Conservation (phyloP, 768 basidiomycete genomes). For the Kwoniella botswanensis region DNA sequence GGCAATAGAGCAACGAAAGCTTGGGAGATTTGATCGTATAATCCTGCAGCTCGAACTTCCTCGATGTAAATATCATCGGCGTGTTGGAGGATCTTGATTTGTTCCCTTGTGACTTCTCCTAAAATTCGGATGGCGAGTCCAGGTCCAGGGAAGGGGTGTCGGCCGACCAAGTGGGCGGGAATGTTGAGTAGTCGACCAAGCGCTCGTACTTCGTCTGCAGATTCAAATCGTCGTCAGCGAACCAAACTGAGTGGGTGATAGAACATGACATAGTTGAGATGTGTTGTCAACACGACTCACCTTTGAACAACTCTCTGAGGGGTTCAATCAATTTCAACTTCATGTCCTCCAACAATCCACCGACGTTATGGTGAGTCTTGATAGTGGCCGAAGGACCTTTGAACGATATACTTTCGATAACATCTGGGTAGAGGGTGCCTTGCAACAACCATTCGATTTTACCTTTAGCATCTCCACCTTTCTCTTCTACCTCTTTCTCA, state of each 20-base stretch:
- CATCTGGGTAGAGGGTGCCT: conserved; percentile 97
- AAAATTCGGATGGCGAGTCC: conserved; percentile 98
- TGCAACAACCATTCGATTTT: conserved; percentile 96
- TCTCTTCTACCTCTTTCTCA: conserved; percentile 69
- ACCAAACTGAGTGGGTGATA: too few relatives aligned
- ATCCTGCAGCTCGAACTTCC: conserved; percentile 88
- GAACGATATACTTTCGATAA: conserved; percentile 99
- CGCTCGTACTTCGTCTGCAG: conserved; percentile 87
- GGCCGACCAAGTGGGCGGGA: conserved; percentile 87
- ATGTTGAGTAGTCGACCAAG: conserved; percentile 89
- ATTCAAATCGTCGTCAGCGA: background rate
- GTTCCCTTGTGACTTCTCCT: conserved; percentile 89
- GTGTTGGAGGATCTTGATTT: conserved; percentile 80
- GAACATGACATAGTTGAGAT: too few relatives aligned
- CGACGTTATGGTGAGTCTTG: conserved; percentile 99
- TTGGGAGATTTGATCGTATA: conserved; percentile 93
- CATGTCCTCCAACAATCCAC: conserved; percentile 94
- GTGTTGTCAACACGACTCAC: conserved; percentile 60
- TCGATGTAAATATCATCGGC: conserved; percentile 97
- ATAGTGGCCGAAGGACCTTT: conserved; percentile 98
- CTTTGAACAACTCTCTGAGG: conserved; percentile 96
- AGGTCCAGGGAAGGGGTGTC: conserved; percentile 98
- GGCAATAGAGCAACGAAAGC: conserved; percentile 96
- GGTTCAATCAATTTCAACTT: conserved; percentile 98
- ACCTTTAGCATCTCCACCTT: conserved; percentile 76